Conservation (phyloP, 345 rosid species). For the Erysimum cheiranthoides region DNA sequence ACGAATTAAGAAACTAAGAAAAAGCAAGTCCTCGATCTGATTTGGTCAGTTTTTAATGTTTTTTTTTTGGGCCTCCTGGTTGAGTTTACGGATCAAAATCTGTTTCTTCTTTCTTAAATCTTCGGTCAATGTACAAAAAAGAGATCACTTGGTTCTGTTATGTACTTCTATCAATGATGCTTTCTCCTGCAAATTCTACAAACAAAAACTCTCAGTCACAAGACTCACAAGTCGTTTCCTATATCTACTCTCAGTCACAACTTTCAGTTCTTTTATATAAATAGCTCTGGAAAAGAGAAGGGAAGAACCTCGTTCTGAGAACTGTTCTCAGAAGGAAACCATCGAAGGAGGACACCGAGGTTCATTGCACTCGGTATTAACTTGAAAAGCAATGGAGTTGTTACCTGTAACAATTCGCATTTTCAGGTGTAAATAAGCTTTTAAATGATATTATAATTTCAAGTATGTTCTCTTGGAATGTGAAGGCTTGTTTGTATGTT, state of each 20-base stretch:
- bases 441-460: conserved; percentile 2
- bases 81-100: conserved; percentile 11
- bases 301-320: conserved; percentile 66
- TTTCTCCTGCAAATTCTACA: conserved; percentile 28
- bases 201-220: conserved; percentile 14
- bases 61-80: background rate
- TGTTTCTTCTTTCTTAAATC: conserved; percentile 13
- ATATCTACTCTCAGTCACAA: conserved; percentile 11
- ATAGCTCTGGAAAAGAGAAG: conserved; percentile 18
- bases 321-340: conserved; percentile 79
- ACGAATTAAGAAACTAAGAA: background rate
- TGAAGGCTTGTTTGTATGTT: background rate
- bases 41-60: conserved; percentile 2
- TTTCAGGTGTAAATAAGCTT: conserved; percentile 10
- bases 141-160: conserved; percentile 31
- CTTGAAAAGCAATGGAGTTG: conserved; percentile 89
- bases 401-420: conserved; percentile 62
- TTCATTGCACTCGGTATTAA: conserved; percentile 83
- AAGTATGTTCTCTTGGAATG: conserved; percentile 11
- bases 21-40: conserved; percentile 16
- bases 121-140: conserved; percentile 15
- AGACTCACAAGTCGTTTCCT: background rate
- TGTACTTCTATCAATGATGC: conserved; percentile 31
- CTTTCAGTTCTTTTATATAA: background rate
- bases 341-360: conserved; percentile 80